phyloP scores from a whole-genome alignment of 2,329 filamentous ascomycete genomes.

The Ophiostoma himal-ulmi region DNA sequence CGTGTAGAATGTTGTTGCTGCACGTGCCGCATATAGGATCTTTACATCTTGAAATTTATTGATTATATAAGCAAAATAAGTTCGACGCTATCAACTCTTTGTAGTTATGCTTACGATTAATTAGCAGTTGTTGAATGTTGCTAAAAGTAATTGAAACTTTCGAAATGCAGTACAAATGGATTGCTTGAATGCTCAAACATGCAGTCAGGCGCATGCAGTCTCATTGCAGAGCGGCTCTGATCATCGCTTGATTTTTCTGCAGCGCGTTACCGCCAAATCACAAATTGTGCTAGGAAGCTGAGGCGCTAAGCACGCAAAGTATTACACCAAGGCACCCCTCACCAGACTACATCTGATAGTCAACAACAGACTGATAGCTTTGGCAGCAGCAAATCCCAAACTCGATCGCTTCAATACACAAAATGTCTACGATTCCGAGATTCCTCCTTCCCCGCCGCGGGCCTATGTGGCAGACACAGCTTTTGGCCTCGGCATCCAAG shows the following conservation, averaged over 20 bases:
- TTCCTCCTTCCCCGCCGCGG: slow-evolving; percentile 62
- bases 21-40: not conserved
- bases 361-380: not conserved
- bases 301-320: not conserved
- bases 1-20: not conserved
- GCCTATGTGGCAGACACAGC: slow-evolving; percentile 46
- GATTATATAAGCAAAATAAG: not conserved
- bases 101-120: too few relatives aligned
- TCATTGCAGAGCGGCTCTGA: not conserved
- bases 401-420: not conserved
- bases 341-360: not conserved
- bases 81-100: too few relatives aligned
- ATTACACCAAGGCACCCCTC: not conserved
- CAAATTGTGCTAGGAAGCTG: not conserved
- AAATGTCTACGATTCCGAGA: slow-evolving; percentile 52
- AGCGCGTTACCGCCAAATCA: slow-evolving; percentile 10
- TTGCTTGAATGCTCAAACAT: too few relatives aligned
- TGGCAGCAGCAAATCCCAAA: not conserved
- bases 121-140: too few relatives aligned
- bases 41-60: not conserved
- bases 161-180: too few relatives aligned
- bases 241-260: slow-evolving; percentile 6
- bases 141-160: too few relatives aligned
- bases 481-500: not conserved
- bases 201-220: not conserved